Evolutionary conservation across 1,139 yeast species (phyloP).

Genomic region (Magnusiomyces magnusii): DNA sequence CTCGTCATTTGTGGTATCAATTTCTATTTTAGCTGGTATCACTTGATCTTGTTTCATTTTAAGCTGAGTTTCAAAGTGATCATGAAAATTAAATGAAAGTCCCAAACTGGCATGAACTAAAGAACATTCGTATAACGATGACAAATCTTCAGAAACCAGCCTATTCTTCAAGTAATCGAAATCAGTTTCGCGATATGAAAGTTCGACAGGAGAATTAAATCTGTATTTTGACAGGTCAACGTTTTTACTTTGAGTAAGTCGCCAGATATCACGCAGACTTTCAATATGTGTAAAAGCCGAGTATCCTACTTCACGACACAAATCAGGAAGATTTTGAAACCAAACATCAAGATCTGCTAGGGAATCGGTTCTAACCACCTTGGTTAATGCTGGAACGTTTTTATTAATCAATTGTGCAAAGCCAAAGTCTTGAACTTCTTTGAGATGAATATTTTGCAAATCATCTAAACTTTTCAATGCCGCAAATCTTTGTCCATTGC

Average conservation of each 20-base stretch:
- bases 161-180: slow-evolving; percentile 36
- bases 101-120: slow-evolving; percentile 73
- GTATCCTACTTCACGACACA: slow-evolving; percentile 11
- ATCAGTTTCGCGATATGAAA: slow-evolving; percentile 55
- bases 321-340: slow-evolving; percentile 21
- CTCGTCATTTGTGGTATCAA: slow-evolving; percentile 9
- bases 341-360: slow-evolving; percentile 65
- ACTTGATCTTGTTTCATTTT: slow-evolving; percentile 66
- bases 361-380: slow-evolving; percentile 72
- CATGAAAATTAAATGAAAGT: slow-evolving; percentile 51
- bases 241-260: slow-evolving; percentile 34
- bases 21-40: slow-evolving; percentile 40
- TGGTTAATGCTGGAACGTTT: slow-evolving; percentile 70
- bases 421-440: slow-evolving; percentile 63
- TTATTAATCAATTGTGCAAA: slow-evolving; percentile 54
- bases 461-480: slow-evolving; percentile 82
- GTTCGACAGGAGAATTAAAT: slow-evolving; percentile 80
- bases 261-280: slow-evolving; percentile 55
- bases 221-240: slow-evolving; percentile 51
- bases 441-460: slow-evolving; percentile 56
- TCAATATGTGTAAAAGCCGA: slow-evolving; percentile 52
- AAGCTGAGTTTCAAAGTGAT: slow-evolving; percentile 65
- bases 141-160: slow-evolving; percentile 46
- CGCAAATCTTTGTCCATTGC: slow-evolving; percentile 68
- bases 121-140: slow-evolving; percentile 73